A percentile compares a stretch with the other conserved stretches of the same genome.
phyloP scores from a whole-genome alignment of 1,284 basidiomycete species.

The Malassezia brasiliensis region DNA sequence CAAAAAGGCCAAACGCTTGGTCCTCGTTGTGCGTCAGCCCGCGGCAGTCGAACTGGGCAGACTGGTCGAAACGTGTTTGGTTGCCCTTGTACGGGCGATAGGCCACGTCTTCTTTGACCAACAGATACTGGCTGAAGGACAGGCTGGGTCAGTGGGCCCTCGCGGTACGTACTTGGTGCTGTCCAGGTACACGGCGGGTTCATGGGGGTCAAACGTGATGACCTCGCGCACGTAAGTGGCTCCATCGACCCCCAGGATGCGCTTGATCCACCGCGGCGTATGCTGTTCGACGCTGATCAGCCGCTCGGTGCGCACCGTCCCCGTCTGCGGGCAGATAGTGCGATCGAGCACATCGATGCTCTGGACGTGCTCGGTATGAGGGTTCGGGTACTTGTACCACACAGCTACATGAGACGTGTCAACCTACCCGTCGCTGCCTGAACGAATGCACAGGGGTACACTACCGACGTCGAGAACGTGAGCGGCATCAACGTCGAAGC shows the following conservation, averaged over 20 bases:
- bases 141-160: neutral
- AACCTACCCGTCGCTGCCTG: conserved; percentile 14
- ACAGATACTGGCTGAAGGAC: conserved; percentile 8
- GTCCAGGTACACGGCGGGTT: conserved; percentile 3
- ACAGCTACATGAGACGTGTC: conserved; percentile 3
- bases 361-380: conserved; percentile 18
- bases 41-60: conserved; percentile 8
- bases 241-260: conserved; percentile 5
- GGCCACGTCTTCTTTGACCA: conserved; percentile 6
- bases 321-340: conserved; percentile 11
- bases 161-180: conserved; percentile 9
- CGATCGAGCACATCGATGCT: conserved; percentile 19
- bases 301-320: conserved; percentile 16
- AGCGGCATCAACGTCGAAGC: conserved; percentile 10
- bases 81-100: conserved; percentile 2
- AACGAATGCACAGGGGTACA: conserved; percentile 15
- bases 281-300: conserved; percentile 15
- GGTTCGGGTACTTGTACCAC: conserved; percentile 23
- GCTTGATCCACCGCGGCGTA: conserved; percentile 15
- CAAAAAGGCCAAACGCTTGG: neutral
- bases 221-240: conserved; percentile 7
- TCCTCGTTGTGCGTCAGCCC: conserved; percentile 1
- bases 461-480: conserved; percentile 1
- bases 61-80: conserved; percentile 10
- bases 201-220: conserved; percentile 10